Base-by-base conservation (phyloP, 352 stramenopile species). In the Globisporangium nagaii region DNA sequence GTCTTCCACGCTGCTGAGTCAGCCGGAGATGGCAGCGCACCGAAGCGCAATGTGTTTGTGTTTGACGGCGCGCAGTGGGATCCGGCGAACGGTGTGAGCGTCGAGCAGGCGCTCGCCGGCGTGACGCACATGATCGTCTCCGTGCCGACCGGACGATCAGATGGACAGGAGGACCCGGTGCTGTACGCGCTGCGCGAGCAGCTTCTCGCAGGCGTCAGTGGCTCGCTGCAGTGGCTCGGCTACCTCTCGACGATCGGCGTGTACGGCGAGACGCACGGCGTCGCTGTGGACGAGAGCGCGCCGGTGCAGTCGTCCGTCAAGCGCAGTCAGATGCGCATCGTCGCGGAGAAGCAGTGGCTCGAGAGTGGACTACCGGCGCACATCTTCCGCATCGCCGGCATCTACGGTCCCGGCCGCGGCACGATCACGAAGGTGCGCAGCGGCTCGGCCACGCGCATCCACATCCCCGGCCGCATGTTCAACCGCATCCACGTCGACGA, bases 231-330 rank as follows among this genome's bases (percentile, higher is more conserved):
- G 25, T 97, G 89, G 89, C 62, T 95, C 42, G 90, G 70, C 12
- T 97, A 97, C 62, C 65, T 97, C 40, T 97, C 90, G 30, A 96
- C 88, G 24, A 96, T 95, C 50, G 84, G 86, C n/a, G 90, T 97
- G n/a, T 97, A 97, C 59, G 90, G 90, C 13, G 85, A 97, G 64
- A 93, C 81, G 13, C 53, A 92, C 42, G 90, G 89, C 30, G 63
- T 76, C 3, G 84, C 70, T 35, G 88, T 97, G 36, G 79, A 95
- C 15, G 90, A 97, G 66, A 73, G 62, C 4, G 76, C 82, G n/a
- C 75, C 84, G 1, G 73, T 93, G 22, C 53, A 69, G n/a, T 92
- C 88, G 6, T 56, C 56, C 0, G 75, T 91, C 13, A 62, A 57
- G 25, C 69, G 88, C 27, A 93, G 77, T 13, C 79, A 90, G 58